Evolutionary conservation across 2,329 filamentous ascomycete species (phyloP).

Genomic region (Trichoderma polysporum): DNA sequence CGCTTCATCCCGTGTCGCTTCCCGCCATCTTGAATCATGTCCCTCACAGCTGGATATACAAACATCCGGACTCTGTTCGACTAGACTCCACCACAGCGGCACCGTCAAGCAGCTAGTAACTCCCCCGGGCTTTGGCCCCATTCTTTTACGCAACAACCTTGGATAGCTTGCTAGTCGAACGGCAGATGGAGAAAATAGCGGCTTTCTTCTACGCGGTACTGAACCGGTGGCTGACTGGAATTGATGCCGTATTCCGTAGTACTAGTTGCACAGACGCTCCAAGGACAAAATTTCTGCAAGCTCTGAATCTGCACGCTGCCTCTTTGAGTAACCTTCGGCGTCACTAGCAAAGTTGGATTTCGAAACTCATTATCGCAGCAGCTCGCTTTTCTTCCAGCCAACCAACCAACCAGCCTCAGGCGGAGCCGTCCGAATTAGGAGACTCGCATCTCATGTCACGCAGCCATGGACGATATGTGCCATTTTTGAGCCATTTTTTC

Average conservation of each 20-base stretch:
- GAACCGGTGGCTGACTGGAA: not conserved
- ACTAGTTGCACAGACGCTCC: not conserved
- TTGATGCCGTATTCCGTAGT: not conserved
- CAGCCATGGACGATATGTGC: not conserved
- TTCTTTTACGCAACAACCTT: not conserved
- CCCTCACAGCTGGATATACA: not conserved
- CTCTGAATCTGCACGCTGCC: not conserved
- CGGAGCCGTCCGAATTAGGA: not conserved
- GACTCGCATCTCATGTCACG: slow-evolving; percentile 11
- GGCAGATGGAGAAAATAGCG: not conserved
- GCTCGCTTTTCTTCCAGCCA: not conserved
- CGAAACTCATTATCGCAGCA: not conserved
- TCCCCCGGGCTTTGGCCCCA: not conserved
- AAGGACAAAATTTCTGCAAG: not conserved
- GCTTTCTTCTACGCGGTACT: not conserved
- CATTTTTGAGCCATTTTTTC: slow-evolving; percentile 13
- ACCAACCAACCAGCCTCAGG: not conserved
- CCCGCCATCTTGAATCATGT: not conserved
- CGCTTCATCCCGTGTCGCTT: not conserved
- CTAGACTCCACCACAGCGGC: not conserved
- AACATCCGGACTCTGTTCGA: not conserved
- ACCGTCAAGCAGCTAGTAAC: not conserved
- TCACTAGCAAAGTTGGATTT: not conserved
- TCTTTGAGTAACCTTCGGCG: not conserved
- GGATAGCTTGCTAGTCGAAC: not conserved